Evolutionary conservation across 169 alveolate genomes (phyloP).

Genomic region (Toxoplasma gondii): DNA sequence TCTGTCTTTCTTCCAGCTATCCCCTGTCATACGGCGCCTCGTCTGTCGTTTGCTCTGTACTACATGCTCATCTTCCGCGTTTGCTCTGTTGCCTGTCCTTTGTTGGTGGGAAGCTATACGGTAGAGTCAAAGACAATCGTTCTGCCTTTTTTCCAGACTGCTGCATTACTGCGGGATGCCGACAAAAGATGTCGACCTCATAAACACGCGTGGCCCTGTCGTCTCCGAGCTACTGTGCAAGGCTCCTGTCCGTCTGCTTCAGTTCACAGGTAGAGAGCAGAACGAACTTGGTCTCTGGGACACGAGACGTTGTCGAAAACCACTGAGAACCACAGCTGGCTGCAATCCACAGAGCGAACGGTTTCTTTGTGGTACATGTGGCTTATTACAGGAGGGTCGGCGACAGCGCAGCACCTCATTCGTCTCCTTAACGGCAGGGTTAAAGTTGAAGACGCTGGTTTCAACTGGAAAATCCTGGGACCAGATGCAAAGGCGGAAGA

Average conservation of each 20-base stretch:
- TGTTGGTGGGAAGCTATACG: neutral
- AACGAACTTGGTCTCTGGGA: too few relatives aligned
- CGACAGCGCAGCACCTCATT: slow-evolving; percentile 76
- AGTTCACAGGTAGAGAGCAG: slow-evolving; percentile 82
- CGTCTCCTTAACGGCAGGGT: slow-evolving; percentile 80
- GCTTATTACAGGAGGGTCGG: slow-evolving; percentile 61
- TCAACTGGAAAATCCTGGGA: slow-evolving; percentile 90
- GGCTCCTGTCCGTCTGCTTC: slow-evolving; percentile 76
- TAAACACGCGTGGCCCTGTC: slow-evolving; percentile 73
- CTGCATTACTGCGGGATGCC: slow-evolving; percentile 87
- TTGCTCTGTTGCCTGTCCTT: neutral
- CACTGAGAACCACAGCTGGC: too few relatives aligned
- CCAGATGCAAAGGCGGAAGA: slow-evolving; percentile 81
- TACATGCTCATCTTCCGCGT: neutral
- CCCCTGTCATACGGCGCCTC: neutral
- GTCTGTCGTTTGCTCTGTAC: neutral
- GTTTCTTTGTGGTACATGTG: too few relatives aligned
- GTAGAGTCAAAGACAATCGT: neutral
- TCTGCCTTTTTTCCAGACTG: slow-evolving; percentile 36
- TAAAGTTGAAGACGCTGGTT: slow-evolving; percentile 90
- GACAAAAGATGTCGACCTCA: slow-evolving; percentile 77
- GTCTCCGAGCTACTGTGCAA: slow-evolving; percentile 74
- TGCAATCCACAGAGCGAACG: too few relatives aligned
- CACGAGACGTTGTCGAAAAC: too few relatives aligned
- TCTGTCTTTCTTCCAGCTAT: neutral